These are phyloP conservation scores for Penicillium rolfsii DNA, from an alignment of 2,329 filamentous ascomycete genomes.

Conservation along the genomic window DNA sequence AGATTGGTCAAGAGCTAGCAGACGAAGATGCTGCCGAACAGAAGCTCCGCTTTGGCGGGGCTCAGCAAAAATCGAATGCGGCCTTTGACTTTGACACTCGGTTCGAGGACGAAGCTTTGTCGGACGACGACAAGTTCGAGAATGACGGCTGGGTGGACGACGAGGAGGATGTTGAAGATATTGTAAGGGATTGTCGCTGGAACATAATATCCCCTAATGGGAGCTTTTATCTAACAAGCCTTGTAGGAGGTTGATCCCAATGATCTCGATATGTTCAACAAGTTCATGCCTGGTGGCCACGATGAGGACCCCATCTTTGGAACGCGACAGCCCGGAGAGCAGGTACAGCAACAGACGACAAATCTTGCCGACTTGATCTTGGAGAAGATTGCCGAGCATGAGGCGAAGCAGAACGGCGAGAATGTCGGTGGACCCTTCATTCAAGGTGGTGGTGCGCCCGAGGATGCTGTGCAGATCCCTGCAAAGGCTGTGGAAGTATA, in stretches of 20 bases:
- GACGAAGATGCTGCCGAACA: slow-evolving; percentile 72
- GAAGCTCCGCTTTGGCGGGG: slow-evolving; percentile 39
- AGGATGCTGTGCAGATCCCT: slow-evolving; percentile 84
- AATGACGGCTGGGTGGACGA: slow-evolving; percentile 76
- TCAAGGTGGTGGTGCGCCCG: slow-evolving; percentile 61
- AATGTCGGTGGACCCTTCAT: slow-evolving; percentile 42
- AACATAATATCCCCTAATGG: not conserved
- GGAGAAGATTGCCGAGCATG: slow-evolving; percentile 89
- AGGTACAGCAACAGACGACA: slow-evolving; percentile 58
- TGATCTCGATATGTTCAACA: slow-evolving; percentile 88
- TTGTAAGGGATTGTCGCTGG: slow-evolving; percentile 34
- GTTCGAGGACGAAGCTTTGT: slow-evolving; percentile 61
- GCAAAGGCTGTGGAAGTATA: slow-evolving; percentile 94
- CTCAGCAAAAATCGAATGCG: slow-evolving; percentile 55
- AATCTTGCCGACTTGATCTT: slow-evolving; percentile 93
- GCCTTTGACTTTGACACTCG: slow-evolving; percentile 82
- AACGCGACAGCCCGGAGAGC: slow-evolving; percentile 53
- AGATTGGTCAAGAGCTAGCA: slow-evolving; percentile 83
- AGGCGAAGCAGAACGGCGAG: slow-evolving; percentile 64
- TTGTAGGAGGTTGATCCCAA: slow-evolving; percentile 78
- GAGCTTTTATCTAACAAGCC: slow-evolving; percentile 17
- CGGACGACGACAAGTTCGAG: slow-evolving; percentile 56
- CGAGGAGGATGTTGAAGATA: slow-evolving; percentile 63
- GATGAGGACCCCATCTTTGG: slow-evolving; percentile 74
- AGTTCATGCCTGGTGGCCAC: slow-evolving; percentile 73